These are phyloP conservation scores for Penicillium pulvis DNA, from an alignment of 495 filamentous ascomycete species.

Conservation along the genomic window DNA sequence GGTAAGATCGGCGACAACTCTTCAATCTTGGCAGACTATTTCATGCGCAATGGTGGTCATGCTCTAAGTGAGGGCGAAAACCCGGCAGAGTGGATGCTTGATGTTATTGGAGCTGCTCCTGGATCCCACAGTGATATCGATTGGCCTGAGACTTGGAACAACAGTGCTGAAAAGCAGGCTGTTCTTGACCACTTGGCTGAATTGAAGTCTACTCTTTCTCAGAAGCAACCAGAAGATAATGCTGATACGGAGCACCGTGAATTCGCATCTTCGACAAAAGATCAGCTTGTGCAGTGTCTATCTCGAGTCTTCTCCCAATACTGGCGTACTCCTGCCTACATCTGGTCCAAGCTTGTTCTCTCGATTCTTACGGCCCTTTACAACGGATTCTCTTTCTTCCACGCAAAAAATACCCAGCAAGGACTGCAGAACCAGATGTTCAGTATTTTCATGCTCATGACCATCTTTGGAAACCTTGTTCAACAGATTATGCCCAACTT, in stretches of 20 bases:
- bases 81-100: conserved; percentile 91
- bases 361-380: conserved; percentile 66
- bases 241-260: conserved; percentile 41
- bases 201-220: conserved; percentile 54
- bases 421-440: conserved; percentile 90
- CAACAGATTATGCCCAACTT: conserved; percentile 89
- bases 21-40: conserved; percentile 68
- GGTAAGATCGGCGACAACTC: conserved; percentile 79
- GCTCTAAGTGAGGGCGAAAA: conserved; percentile 69
- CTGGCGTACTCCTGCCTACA: conserved; percentile 85
- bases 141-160: conserved; percentile 78
- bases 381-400: conserved; percentile 88
- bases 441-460: conserved; percentile 79
- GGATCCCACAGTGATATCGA: conserved; percentile 72
- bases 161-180: conserved; percentile 64
- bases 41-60: conserved; percentile 68
- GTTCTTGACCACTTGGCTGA: conserved; percentile 67
- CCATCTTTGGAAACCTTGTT: conserved; percentile 72
- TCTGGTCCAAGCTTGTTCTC: conserved; percentile 67
- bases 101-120: conserved; percentile 85
- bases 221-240: conserved; percentile 43
- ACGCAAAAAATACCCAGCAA: conserved; percentile 66
- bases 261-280: conserved; percentile 52
- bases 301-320: conserved; percentile 81
- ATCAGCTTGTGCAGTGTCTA: conserved; percentile 51